These are phyloP conservation scores for Diutina siamensis DNA, from an alignment of 1,139 yeast genomes.

Conservation along the genomic window DNA sequence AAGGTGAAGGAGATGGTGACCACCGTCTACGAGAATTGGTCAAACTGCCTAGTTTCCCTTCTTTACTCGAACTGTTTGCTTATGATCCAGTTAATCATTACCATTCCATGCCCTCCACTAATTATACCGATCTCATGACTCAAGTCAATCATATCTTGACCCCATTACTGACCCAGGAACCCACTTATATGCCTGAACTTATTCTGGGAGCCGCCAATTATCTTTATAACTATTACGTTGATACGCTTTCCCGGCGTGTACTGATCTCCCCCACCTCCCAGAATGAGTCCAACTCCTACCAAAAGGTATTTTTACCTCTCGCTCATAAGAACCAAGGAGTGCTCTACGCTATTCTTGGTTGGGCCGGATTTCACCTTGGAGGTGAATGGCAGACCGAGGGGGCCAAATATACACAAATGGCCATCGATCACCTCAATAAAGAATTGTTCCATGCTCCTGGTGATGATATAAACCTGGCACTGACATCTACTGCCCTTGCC, in stretches of 20 bases:
- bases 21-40: not conserved
- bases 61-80: not conserved
- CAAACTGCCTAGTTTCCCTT: slow-evolving; percentile 1
- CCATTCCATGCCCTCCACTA: not conserved
- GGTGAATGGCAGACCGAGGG: slow-evolving; percentile 35
- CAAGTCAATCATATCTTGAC: slow-evolving; percentile 1
- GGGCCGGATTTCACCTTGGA: slow-evolving; percentile 64
- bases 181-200: slow-evolving; percentile 2
- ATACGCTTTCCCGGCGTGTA: slow-evolving; percentile 43
- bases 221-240: slow-evolving; percentile 56
- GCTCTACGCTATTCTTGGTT: slow-evolving; percentile 57
- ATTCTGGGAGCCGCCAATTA: slow-evolving; percentile 12
- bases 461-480: not conserved
- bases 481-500: not conserved
- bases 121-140: not conserved
- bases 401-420: slow-evolving; percentile 31
- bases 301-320: slow-evolving; percentile 66
- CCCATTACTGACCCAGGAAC: slow-evolving; percentile 3
- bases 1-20: no score
- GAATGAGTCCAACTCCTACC: slow-evolving; percentile 52
- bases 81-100: not conserved
- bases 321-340: slow-evolving; percentile 63
- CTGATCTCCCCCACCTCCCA: slow-evolving; percentile 50
- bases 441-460: not conserved
- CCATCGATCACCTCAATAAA: slow-evolving; percentile 31